Evolutionary conservation across 225 moss, liverwort and hornwort species (phyloP), one percentile per base, ranked within the genome.

Genomic region (Climacium dendroides): DNA sequence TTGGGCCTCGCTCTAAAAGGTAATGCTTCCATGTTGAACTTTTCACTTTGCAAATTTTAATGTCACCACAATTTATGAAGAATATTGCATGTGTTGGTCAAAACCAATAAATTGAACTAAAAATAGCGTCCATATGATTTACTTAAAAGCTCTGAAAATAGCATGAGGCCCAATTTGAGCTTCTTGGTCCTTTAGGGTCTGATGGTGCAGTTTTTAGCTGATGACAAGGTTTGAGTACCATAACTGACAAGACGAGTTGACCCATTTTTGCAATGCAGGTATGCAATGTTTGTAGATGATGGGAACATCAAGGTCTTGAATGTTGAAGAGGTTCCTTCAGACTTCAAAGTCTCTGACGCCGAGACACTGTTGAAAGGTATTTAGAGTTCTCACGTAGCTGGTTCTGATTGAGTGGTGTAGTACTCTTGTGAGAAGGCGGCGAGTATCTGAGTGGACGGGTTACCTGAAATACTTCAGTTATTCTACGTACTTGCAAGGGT

Each of bases 1-100:
- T 99, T 75, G 97, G 98, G 71, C 93, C 89, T 88, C 97, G 98
- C 85, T 96, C 94, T 85, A 91, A 95, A 69, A 90, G 96, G 98
- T 96, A 85, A 45, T 50, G 69, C 64, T 58, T 79, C 48, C n/a
- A 67, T 53, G 47, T 39, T 75, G 52, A 66, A 43, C 26, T 62
- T 54, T 47, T 80, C 64, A n/a, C 50, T 64, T 58, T 10, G 30
- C 30, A 39, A 34, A 59, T 25, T 35, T 34, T 16, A 78, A 22
- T 24, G 11, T 41, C 41, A 17, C 25, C 65, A 55, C 24, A 78
- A 24, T 63, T 11, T 11, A 58, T 70, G 57, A 55, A 43, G 57
- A 16, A 30, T 23, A 41, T 71, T 57, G 57, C 30, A 34, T 71
- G 7, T 83, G 43, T 24, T 5, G 57, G 15, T 34, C 13, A 32